Evolutionary conservation across 768 basidiomycete genomes (phyloP), one percentile per base, ranked within the genome.

Genomic region (Tephrocybe rancida): DNA sequence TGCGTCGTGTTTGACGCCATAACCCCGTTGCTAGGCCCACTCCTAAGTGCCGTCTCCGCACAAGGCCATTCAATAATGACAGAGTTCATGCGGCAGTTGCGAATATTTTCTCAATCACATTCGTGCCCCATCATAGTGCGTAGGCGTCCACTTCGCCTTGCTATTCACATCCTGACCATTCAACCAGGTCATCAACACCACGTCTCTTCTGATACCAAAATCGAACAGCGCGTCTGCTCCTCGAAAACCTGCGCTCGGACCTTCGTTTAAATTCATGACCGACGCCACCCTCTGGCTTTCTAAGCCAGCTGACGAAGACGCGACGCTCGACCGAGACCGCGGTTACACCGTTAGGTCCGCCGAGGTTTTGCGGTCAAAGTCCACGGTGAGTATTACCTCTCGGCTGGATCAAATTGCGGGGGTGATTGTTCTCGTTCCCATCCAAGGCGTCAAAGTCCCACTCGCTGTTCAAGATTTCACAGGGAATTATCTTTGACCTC

Each of bases 41-140:
- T 80, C 39, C 73, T 92, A 19, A 88, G 81, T 60, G 82, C 80
- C 0, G 73, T 82, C 3, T 86, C 89, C 3, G 80, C 87, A 2
- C 83, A 90, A 70, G 90, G 90, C 4, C 90, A 92, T 64, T 85
- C 88, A 0, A 70, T 80, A 16, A 90, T 91, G 88, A 79, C 79
- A 0, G 76, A 78, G 2, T 82, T 91, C 51, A 89, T 91, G 85
- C 80, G 77, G 1, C 78, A 84, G 48, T 74, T 91, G 22, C 80
- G 83, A 44, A 59, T 63, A 1, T 65, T 84, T 27, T 75, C 85
- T 5, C 78, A 75, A 42, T 66, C 62, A 5, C 72, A 72, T 44
- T 68, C 68, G 3, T 60, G 83, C 39, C 71, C 81, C 0, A 69
- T 88, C 32, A 63, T 92, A 32, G 89, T 89, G 52, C 59, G 83